Conservation (phyloP, 306 rosid genomes). For the Prunus armeniaca region DNA sequence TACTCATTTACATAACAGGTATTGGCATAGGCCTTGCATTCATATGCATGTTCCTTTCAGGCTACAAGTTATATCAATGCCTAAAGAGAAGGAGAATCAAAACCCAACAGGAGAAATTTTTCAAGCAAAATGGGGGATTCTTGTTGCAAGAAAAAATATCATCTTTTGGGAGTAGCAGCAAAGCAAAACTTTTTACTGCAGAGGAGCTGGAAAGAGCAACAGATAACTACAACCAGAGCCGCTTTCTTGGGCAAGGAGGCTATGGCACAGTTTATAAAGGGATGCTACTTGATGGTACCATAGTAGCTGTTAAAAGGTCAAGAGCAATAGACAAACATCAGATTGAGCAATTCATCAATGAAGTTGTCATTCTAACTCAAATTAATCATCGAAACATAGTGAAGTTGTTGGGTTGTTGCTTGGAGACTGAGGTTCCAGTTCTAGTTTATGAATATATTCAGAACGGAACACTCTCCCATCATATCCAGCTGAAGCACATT, state of each 20-base stretch:
- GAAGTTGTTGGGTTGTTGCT: conserved; percentile 46
- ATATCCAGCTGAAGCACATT: conserved; percentile 27
- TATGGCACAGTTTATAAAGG: conserved; percentile 37
- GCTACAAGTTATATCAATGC: conserved; percentile 27
- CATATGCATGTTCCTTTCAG: conserved; percentile 30
- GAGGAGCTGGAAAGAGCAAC: conserved; percentile 52
- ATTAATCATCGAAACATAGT: conserved; percentile 55
- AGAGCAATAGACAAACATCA: conserved; percentile 32
- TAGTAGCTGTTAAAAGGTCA: conserved; percentile 37
- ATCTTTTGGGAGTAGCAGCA: conserved; percentile 27
- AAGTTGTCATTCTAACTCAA: conserved; percentile 45
- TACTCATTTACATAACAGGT: conserved; percentile 25
- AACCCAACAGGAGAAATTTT: conserved; percentile 29
- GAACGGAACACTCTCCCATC: conserved; percentile 52
- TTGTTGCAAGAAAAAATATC: conserved; percentile 41
- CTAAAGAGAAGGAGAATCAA: conserved; percentile 22
- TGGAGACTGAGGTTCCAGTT: conserved; percentile 52
- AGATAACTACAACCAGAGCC: conserved; percentile 17
- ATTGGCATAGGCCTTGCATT: conserved; percentile 37
- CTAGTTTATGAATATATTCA: conserved; percentile 59
- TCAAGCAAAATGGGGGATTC: conserved; percentile 60
- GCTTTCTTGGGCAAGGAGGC: conserved; percentile 35
- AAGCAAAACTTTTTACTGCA: conserved; percentile 36
- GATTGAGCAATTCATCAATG: conserved; percentile 35
- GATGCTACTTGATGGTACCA: conserved; percentile 22